Conservation (phyloP, 805 yeast species). For the Pachysolen tannophilus region DNA sequence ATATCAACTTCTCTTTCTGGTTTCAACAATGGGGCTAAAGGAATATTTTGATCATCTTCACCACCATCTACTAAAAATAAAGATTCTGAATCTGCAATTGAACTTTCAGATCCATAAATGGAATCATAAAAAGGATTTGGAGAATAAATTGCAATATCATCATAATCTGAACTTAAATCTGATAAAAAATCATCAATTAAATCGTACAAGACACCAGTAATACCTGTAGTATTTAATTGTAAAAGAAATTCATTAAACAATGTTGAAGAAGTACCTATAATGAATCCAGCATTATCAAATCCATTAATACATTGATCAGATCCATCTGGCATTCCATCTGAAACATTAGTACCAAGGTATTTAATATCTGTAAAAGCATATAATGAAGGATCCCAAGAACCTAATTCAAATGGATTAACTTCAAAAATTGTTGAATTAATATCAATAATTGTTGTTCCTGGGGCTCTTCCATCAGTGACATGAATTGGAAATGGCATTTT, state of each 20-base stretch:
- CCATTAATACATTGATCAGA: slow-evolving; percentile 50
- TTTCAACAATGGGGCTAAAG: slow-evolving; percentile 57
- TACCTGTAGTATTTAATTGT: slow-evolving; percentile 45
- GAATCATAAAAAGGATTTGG: slow-evolving; percentile 66
- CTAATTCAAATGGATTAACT: slow-evolving; percentile 63
- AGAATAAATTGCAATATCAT: slow-evolving; percentile 60
- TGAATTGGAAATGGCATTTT: slow-evolving; percentile 69
- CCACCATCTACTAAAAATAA: slow-evolving; percentile 73
- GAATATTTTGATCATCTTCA: slow-evolving; percentile 66
- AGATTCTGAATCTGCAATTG: slow-evolving; percentile 31
- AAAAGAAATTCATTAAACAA: slow-evolving; percentile 64
- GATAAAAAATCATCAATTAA: slow-evolving; percentile 37
- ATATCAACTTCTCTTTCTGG: slow-evolving; percentile 55
- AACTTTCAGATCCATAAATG: slow-evolving; percentile 23
- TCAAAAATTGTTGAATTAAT: slow-evolving; percentile 64
- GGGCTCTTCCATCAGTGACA: slow-evolving; percentile 60
- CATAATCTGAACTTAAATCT: slow-evolving; percentile 39
- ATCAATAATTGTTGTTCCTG: slow-evolving; percentile 46
- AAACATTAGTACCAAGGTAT: slow-evolving; percentile 61
- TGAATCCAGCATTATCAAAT: slow-evolving; percentile 74
- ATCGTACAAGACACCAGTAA: slow-evolving; percentile 37
- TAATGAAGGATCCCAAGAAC: slow-evolving; percentile 81
- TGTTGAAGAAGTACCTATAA: slow-evolving; percentile 78
- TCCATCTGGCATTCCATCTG: slow-evolving; percentile 46
- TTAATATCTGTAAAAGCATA: slow-evolving; percentile 56